Conservation (phyloP, 176 grass and related monocot genomes). For the Aegilops speltoides region DNA sequence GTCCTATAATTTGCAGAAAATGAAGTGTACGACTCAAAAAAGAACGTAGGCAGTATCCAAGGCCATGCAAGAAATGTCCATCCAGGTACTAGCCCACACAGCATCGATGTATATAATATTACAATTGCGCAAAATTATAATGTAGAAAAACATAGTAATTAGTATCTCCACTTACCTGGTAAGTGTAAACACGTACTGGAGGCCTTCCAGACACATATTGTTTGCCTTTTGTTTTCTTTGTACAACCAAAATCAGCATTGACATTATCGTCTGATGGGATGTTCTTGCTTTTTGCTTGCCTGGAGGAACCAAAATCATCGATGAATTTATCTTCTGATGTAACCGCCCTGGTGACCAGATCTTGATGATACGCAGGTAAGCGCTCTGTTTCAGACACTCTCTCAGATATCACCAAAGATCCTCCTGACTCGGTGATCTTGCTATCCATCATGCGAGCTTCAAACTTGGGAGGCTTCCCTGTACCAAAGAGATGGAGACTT, state of each 20-base stretch:
- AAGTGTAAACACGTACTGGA: slow-evolving; percentile 70
- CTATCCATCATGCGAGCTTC: slow-evolving; percentile 65
- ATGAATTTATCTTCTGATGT: slow-evolving; percentile 30
- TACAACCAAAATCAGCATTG: slow-evolving; percentile 38
- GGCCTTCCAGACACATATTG: slow-evolving; percentile 46
- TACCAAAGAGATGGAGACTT: slow-evolving; percentile 20
- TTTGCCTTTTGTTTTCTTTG: slow-evolving; percentile 49
- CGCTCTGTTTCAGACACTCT: slow-evolving; percentile 51
- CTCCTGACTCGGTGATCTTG: slow-evolving; percentile 32
- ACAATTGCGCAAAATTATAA: slow-evolving; percentile 14
- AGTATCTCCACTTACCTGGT: slow-evolving; percentile 51
- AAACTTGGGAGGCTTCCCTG: slow-evolving; percentile 85
- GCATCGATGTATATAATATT: neutral
- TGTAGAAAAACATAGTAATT: slow-evolving; percentile 12
- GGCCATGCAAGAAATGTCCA: neutral
- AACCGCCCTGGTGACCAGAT: slow-evolving; percentile 30
- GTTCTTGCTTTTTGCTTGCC: slow-evolving; percentile 41
- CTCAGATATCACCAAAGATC: slow-evolving; percentile 43
- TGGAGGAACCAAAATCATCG: slow-evolving; percentile 37
- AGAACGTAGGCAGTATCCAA: neutral
- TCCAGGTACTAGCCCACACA: neutral
- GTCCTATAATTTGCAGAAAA: neutral
- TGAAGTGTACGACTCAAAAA: neutral
- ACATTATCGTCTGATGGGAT: slow-evolving; percentile 34
- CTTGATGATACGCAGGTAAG: slow-evolving; percentile 39